Evolutionary conservation across 2,329 filamentous ascomycete genomes (phyloP), one percentile per base, ranked within the genome.

Genomic region (Calcarisporium arbuscula): DNA sequence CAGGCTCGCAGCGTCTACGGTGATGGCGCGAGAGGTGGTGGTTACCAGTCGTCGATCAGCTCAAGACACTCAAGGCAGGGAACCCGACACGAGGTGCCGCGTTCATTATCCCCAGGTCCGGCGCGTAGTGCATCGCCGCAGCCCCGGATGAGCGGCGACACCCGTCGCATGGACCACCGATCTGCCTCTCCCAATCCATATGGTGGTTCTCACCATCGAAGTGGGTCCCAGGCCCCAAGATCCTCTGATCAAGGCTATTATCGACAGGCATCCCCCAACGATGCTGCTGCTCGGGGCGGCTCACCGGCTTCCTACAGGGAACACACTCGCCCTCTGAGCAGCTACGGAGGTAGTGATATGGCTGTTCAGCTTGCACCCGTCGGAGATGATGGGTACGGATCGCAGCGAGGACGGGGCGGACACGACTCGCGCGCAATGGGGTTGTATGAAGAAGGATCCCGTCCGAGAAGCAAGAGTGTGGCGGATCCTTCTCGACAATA

Each of bases 1-100:
- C 85, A 95, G 58, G 86, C 85, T 4, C 77, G 86, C 28, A 87
- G 74, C 51, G 81, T 95, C 66, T 92, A 94, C 57, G 69, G 52
- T 20, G 58, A 62, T 2, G 55, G 53, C 12, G 64, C 60, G 2
- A 52, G 62, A 10, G 22, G 10, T 14, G 40, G 47, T 32, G 51
- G 49, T 29, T 57, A 56, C 26, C 45, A 53, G 12, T 57, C 64
- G 5, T 52, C 60, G 10, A 65, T 62, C 25, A n/a, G n/a, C n/a
- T n/a, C n/a, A n/a, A n/a, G n/a, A n/a, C n/a, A n/a, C n/a, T 70
- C 80, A 17, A 71, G 78, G 10, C 71, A 79, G 4, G 62, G 67
- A 10, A 80, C 77, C 5, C 67, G 81, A 37, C 72, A 64, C 42
- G 74, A 79, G 31, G 64, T 77, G 40, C 72, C 75, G 15, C 62